Base-by-base conservation (phyloP, 2,329 filamentous ascomycete species). In the Nannizziopsis barbatae region DNA sequence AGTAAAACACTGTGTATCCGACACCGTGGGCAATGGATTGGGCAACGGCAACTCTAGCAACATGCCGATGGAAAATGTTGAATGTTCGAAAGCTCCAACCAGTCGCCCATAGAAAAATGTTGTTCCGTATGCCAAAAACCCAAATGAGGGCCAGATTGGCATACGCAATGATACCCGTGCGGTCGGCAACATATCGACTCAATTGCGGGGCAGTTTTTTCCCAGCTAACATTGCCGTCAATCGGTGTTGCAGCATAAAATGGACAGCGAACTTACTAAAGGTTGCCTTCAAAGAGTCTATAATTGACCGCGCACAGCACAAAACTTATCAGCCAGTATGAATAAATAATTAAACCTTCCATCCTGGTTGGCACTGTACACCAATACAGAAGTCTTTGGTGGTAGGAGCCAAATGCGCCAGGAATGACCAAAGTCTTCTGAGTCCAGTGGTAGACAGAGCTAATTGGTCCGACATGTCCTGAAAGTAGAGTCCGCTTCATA, bases 61-160 rank as follows among this genome's bases (percentile, higher is more conserved):
- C 70, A 71, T 79, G 80, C 0, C 81, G 75, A 60, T 85, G 81
- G 45, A 84, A 83, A 38, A 77, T 72, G 54, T 78, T 84, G 57
- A 78, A 84, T 0, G 77, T 79, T 1, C 73, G 71, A 58, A 81
- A 84, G 9, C 76, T 78, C 80, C 81, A 85, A 0, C 81, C 81
- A 0, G 82, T 84, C 0, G 79, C 58, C 77, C 77, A 82, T 48
- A 83, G 66, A 12, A 84, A 69, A 0, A 80, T 57, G 44, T 85
- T 83, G 53, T 85, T 85, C 6, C 82, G 70, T 58, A 77, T 76
- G 0, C 75, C 77, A 53, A 85, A 84, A 0, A 84, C 61, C 79
- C 80, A 84, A 0, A 84, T 65, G 2, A 82, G 56, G 0, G 79
- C 77, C 5, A 84, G 71, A 52, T 82, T 81, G 4, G 75, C 76